Conservation (phyloP, 208 protist genomes). For the Leishmania major region DNA sequence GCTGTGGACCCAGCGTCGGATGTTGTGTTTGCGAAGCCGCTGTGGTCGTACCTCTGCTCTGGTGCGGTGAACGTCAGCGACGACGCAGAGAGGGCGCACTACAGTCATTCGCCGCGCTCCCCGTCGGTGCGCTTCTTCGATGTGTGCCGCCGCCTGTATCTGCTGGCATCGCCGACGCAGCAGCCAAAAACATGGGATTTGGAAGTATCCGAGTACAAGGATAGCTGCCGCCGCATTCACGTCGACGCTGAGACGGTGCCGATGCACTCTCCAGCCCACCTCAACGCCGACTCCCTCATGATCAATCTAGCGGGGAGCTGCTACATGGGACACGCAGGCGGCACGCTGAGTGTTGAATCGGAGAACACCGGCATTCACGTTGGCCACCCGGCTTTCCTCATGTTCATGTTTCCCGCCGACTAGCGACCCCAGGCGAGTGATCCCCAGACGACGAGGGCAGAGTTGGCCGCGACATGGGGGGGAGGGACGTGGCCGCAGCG, state of each 20-base stretch:
- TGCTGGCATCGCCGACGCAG: conserved; percentile 54
- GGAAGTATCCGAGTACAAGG: conserved; percentile 77
- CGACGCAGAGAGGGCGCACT: conserved; percentile 3
- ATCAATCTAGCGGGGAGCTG: conserved; percentile 62
- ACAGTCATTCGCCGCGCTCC: conserved; percentile 8
- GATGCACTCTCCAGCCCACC: conserved; percentile 25
- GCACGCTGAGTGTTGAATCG: conserved; percentile 17
- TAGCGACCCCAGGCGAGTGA: not conserved
- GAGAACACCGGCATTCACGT: conserved; percentile 28
- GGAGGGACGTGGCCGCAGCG: not conserved
- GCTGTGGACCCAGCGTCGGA: conserved; percentile 53
- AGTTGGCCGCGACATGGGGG: not conserved
- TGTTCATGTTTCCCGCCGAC: conserved; percentile 44
- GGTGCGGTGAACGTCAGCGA: conserved; percentile 41
- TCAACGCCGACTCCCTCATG: conserved; percentile 31
- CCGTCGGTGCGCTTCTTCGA: conserved; percentile 59
- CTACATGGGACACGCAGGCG: conserved; percentile 37
- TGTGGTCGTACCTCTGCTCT: conserved; percentile 66
- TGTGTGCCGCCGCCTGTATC: conserved; percentile 55
- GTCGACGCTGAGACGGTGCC: conserved; percentile 32
- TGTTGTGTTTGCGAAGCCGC: conserved; percentile 76
- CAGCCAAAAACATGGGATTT: conserved; percentile 54
- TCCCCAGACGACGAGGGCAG: not conserved
- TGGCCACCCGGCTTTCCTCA: conserved; percentile 34
- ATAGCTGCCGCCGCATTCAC: conserved; percentile 68